These are phyloP conservation scores for Pulveroboletus sp. DNA, from an alignment of 768 basidiomycete genomes.

Conservation along the genomic window DNA sequence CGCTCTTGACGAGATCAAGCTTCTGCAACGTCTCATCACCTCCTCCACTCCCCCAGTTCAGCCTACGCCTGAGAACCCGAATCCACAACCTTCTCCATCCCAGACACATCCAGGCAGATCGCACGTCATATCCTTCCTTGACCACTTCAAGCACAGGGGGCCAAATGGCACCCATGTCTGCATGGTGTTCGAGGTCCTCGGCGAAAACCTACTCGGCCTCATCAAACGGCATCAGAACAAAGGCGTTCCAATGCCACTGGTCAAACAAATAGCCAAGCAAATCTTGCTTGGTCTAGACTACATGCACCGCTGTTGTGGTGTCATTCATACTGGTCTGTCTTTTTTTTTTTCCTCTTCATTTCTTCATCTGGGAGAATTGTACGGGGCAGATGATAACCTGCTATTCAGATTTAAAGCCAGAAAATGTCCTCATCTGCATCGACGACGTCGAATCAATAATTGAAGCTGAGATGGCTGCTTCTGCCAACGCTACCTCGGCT, in stretches of 20 bases:
- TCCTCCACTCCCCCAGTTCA: slow-evolving; percentile 57
- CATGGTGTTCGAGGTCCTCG: slow-evolving; percentile 99
- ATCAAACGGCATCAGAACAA: slow-evolving; percentile 99
- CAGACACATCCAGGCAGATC: slow-evolving; percentile 82
- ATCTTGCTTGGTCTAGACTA: slow-evolving; percentile 94
- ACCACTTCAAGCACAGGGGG: slow-evolving; percentile 95
- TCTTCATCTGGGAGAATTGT: not conserved
- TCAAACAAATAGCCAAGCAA: slow-evolving; percentile 96
- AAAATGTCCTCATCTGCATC: slow-evolving; percentile 95
- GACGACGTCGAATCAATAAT: slow-evolving; percentile 96
- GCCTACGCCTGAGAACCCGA: slow-evolving; percentile 45
- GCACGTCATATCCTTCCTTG: slow-evolving; percentile 96
- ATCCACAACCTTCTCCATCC: slow-evolving; percentile 48
- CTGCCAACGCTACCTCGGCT: slow-evolving; percentile 30
- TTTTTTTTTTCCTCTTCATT: not conserved
- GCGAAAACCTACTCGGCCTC: slow-evolving; percentile 91
- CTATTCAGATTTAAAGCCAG: slow-evolving; percentile 82
- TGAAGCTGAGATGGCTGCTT: slow-evolving; percentile 64
- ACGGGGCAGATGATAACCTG: slow-evolving; percentile 6
- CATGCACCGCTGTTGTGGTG: slow-evolving; percentile 95
- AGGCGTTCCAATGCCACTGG: slow-evolving; percentile 89
- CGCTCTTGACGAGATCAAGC: slow-evolving; percentile 97
- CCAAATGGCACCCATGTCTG: slow-evolving; percentile 97
- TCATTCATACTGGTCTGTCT: slow-evolving; percentile 83
- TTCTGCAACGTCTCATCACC: slow-evolving; percentile 90